A percentile compares a stretch with the other conserved stretches of the same genome.
Conservation (phyloP, 306 rosid species). For the Canavalia ensiformis region DNA sequence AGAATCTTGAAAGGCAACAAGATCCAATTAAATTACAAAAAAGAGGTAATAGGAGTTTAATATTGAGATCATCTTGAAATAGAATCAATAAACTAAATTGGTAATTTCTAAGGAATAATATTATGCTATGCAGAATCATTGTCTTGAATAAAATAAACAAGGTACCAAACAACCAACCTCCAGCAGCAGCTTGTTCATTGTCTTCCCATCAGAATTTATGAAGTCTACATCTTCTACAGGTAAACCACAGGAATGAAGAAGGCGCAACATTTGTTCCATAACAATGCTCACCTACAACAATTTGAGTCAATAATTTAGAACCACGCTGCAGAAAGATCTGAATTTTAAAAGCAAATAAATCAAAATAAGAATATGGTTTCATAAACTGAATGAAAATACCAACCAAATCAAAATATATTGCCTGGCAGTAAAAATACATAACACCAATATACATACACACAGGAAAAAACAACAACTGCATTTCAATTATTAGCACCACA, state of each 20-base stretch:
- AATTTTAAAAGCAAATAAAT: neutral
- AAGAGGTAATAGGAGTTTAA: slow-evolving; percentile 38
- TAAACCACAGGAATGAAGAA: slow-evolving; percentile 92
- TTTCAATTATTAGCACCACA: slow-evolving; percentile 17
- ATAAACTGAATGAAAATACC: slow-evolving; percentile 12
- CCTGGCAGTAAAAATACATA: slow-evolving; percentile 7
- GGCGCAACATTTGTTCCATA: slow-evolving; percentile 95
- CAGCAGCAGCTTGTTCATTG: slow-evolving; percentile 85
- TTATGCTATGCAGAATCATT: neutral
- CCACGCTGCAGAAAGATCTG: neutral
- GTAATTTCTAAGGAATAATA: slow-evolving; percentile 30
- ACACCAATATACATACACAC: neutral
- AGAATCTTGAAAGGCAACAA: slow-evolving; percentile 19
- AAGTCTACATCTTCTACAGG: slow-evolving; percentile 88
- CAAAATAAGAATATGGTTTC: slow-evolving; percentile 14
- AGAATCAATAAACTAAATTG: slow-evolving; percentile 12
- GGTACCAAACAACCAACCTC: slow-evolving; percentile 67
- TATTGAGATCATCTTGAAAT: slow-evolving; percentile 24
- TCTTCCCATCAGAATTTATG: slow-evolving; percentile 91
- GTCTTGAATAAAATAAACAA: slow-evolving; percentile 6
- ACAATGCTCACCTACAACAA: slow-evolving; percentile 89
- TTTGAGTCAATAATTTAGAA: slow-evolving; percentile 32
- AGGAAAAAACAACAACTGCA: neutral
- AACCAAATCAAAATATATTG: neutral
- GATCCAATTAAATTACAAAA: neutral